Evolutionary conservation across 2,329 filamentous ascomycete genomes (phyloP).

Genomic region (Zymoseptoria pseudotritici): DNA sequence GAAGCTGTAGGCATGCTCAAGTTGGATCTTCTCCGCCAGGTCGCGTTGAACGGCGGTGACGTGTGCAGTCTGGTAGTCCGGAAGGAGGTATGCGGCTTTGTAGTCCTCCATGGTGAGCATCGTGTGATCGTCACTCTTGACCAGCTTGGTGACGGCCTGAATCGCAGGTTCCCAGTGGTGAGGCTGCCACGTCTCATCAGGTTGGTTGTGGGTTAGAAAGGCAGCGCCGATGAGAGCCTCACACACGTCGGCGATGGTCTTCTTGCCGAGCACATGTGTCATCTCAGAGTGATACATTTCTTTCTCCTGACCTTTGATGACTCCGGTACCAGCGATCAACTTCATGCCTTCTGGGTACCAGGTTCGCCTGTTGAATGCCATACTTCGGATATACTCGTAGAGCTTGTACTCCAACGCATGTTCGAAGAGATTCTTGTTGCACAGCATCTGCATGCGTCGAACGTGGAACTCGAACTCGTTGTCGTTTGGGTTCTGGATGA

Average conservation of each 20-base stretch:
- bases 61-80: slow-evolving; percentile 59
- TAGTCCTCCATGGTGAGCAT: slow-evolving; percentile 69
- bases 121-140: slow-evolving; percentile 60
- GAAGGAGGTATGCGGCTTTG: slow-evolving; percentile 57
- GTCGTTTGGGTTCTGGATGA: slow-evolving; percentile 64
- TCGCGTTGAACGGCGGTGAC: slow-evolving; percentile 61
- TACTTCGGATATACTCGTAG: slow-evolving; percentile 74
- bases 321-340: slow-evolving; percentile 55
- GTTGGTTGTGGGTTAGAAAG: slow-evolving; percentile 48
- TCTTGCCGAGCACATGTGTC: slow-evolving; percentile 69
- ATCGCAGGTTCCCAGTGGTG: slow-evolving; percentile 54
- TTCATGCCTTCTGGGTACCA: slow-evolving; percentile 85
- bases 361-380: slow-evolving; percentile 66
- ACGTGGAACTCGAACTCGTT: slow-evolving; percentile 86
- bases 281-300: slow-evolving; percentile 33
- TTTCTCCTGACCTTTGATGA: slow-evolving; percentile 35
- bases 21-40: slow-evolving; percentile 57
- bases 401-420: slow-evolving; percentile 60
- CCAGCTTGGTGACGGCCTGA: slow-evolving; percentile 61
- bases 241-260: slow-evolving; percentile 74
- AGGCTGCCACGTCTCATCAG: slow-evolving; percentile 32
- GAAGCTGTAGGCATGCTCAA: slow-evolving; percentile 60
- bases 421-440: slow-evolving; percentile 83
- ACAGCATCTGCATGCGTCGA: slow-evolving; percentile 81
- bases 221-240: slow-evolving; percentile 91